Evolutionary conservation across 2,329 filamentous ascomycete genomes (phyloP).

Genomic region (Zymoseptoria passerinii): DNA sequence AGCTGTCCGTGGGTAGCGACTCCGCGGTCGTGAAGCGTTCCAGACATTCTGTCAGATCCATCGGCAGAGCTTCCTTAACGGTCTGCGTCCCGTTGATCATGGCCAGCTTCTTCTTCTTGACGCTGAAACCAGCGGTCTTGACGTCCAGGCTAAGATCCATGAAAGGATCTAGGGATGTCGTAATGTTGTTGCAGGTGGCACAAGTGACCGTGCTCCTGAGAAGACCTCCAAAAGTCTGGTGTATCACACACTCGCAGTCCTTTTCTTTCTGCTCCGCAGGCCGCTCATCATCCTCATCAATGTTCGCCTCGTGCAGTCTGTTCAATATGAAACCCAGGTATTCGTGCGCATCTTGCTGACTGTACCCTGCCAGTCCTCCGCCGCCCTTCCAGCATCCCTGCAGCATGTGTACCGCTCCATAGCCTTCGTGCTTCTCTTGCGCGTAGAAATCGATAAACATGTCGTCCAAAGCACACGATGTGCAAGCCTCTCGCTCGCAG

Average conservation of each 20-base stretch:
- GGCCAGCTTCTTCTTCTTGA: slow-evolving; percentile 52
- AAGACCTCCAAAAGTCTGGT: slow-evolving; percentile 90
- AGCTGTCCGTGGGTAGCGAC: slow-evolving; percentile 65
- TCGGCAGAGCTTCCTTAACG: slow-evolving; percentile 25
- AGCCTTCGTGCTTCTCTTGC: slow-evolving; percentile 77
- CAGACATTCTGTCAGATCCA: slow-evolving; percentile 53
- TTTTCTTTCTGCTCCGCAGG: slow-evolving; percentile 23
- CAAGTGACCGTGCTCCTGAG: slow-evolving; percentile 86
- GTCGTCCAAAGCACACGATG: slow-evolving; percentile 54
- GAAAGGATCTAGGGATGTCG: slow-evolving; percentile 77
- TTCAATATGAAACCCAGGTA: slow-evolving; percentile 95
- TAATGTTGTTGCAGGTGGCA: slow-evolving; percentile 74
- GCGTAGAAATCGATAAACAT: slow-evolving; percentile 57
- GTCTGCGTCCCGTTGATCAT: slow-evolving; percentile 38
- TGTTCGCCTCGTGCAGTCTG: slow-evolving; percentile 72
- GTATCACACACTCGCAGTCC: slow-evolving; percentile 78
- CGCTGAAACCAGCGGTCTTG: slow-evolving; percentile 48
- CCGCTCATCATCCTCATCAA: slow-evolving; percentile 34
- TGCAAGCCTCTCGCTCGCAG: slow-evolving; percentile 53
- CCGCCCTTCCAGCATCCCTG: slow-evolving; percentile 79
- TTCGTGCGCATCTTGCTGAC: slow-evolving; percentile 94
- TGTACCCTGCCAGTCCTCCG: slow-evolving; percentile 67
- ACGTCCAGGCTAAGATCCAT: slow-evolving; percentile 83
- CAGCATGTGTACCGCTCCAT: slow-evolving; percentile 81
- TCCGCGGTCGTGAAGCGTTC: slow-evolving; percentile 83